Evolutionary conservation across 495 filamentous ascomycete genomes (phyloP).

Genomic region (Lasiosphaeria hispida): DNA sequence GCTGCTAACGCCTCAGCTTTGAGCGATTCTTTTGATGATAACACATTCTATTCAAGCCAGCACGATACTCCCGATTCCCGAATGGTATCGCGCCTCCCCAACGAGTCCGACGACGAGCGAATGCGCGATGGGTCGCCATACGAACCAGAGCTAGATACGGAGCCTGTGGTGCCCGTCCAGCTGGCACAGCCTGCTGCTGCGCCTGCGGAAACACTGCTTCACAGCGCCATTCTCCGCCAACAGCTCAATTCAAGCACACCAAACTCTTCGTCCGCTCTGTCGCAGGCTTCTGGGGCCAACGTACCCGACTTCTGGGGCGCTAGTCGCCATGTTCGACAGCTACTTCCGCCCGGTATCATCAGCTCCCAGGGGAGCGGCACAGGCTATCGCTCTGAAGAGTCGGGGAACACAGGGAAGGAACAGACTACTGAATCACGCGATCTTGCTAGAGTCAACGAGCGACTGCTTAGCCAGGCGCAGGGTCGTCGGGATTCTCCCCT

Average conservation of each 20-base stretch:
- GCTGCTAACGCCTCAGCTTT: slow-evolving; percentile 57
- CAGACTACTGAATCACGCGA: slow-evolving; percentile 35
- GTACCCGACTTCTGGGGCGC: slow-evolving; percentile 20
- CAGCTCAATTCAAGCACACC: slow-evolving; percentile 9
- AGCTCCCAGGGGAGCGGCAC: slow-evolving; percentile 37
- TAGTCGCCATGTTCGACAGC: slow-evolving; percentile 12
- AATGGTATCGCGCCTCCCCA: slow-evolving; percentile 39
- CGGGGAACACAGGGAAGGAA: slow-evolving; percentile 38
- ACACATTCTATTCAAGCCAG: slow-evolving; percentile 93
- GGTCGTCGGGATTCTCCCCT: slow-evolving; percentile 35
- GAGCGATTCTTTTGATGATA: slow-evolving; percentile 84
- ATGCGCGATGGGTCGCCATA: slow-evolving; percentile 37
- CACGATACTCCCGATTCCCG: slow-evolving; percentile 49
- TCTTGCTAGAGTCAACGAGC: slow-evolving; percentile 31
- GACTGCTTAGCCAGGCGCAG: slow-evolving; percentile 33
- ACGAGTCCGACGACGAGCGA: slow-evolving; percentile 44
- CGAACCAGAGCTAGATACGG: slow-evolving; percentile 29
- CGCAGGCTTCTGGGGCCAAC: slow-evolving; percentile 7
- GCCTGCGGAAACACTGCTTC: slow-evolving; percentile 10
- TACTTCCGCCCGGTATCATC: slow-evolving; percentile 16
- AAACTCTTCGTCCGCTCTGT: slow-evolving; percentile 1
- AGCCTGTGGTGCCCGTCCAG: slow-evolving; percentile 12
- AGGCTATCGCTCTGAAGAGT: slow-evolving; percentile 42
- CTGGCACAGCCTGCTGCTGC: background rate
- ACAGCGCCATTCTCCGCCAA: slow-evolving; percentile 12